Evolutionary conservation across 331 rosid genomes (phyloP).

Genomic region (Malus hybrid): DNA sequence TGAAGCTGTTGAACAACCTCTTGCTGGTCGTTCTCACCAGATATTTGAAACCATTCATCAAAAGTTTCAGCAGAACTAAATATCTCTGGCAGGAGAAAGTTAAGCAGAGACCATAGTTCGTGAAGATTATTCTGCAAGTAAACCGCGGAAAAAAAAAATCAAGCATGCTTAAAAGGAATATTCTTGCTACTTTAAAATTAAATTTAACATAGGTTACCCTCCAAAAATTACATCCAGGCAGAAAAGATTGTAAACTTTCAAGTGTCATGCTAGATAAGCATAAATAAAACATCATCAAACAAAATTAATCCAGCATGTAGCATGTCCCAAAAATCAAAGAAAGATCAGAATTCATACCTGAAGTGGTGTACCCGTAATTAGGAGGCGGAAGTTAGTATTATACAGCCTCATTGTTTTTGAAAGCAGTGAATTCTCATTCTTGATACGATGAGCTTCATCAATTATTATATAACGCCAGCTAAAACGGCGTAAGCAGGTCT

Average conservation of each 20-base stretch:
- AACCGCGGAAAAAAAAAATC: background rate
- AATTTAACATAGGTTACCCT: background rate
- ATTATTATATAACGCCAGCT: slow-evolving; percentile 95
- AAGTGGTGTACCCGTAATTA: slow-evolving; percentile 93
- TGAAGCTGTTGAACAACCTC: slow-evolving; percentile 99
- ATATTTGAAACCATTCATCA: slow-evolving; percentile 99
- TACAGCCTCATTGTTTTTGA: slow-evolving; percentile 95
- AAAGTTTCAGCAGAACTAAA: slow-evolving; percentile 97
- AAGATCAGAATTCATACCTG: slow-evolving; percentile 47
- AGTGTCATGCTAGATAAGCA: background rate
- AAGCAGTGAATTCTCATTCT: slow-evolving; percentile 92
- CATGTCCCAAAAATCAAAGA: background rate
- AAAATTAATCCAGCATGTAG: background rate
- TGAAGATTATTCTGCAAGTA: slow-evolving; percentile 83
- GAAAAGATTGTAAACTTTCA: background rate
- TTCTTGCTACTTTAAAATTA: background rate
- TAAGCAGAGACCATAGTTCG: slow-evolving; percentile 94
- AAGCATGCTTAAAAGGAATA: background rate
- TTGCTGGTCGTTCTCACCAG: slow-evolving; percentile 98
- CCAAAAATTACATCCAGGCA: background rate
- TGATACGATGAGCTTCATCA: slow-evolving; percentile 96
- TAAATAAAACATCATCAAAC: background rate
- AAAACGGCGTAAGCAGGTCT: slow-evolving; percentile 72
- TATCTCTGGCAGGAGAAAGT: slow-evolving; percentile 96
- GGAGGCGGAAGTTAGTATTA: slow-evolving; percentile 79